Conservation (phyloP, 441 rosid species). For the Geranium incanum region DNA sequence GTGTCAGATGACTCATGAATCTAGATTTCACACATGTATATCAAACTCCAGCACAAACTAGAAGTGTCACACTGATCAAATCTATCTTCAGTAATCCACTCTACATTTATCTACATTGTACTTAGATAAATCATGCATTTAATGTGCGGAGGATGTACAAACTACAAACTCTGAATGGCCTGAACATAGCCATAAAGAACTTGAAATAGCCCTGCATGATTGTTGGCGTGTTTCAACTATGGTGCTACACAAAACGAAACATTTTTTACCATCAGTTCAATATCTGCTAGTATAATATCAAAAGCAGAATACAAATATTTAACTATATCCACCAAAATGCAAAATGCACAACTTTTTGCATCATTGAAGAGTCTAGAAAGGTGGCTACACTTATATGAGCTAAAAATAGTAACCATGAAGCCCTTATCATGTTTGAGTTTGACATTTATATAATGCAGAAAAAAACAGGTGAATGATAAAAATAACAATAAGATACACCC, state of each 20-base stretch:
- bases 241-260: no score
- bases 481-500: background rate
- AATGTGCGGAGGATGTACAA: no score
- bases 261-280: background rate
- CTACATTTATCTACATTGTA: slow-evolving; percentile 22
- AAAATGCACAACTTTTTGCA: background rate
- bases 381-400: background rate
- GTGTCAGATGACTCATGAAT: no score
- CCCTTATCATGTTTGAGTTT: background rate
- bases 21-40: slow-evolving; percentile 16
- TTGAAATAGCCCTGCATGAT: no score
- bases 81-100: slow-evolving; percentile 29
- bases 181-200: no score
- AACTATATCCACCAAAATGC: background rate
- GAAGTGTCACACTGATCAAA: slow-evolving; percentile 36
- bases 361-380: background rate
- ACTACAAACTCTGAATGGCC: no score
- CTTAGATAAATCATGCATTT: slow-evolving; percentile 26
- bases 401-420: background rate
- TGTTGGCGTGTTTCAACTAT: no score
- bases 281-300: background rate
- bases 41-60: slow-evolving; percentile 53
- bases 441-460: background rate
- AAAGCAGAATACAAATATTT: no score
- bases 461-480: background rate